Evolutionary conservation across 2,329 filamentous ascomycete genomes (phyloP).

Genomic region (Hirsutella thompsonii): DNA sequence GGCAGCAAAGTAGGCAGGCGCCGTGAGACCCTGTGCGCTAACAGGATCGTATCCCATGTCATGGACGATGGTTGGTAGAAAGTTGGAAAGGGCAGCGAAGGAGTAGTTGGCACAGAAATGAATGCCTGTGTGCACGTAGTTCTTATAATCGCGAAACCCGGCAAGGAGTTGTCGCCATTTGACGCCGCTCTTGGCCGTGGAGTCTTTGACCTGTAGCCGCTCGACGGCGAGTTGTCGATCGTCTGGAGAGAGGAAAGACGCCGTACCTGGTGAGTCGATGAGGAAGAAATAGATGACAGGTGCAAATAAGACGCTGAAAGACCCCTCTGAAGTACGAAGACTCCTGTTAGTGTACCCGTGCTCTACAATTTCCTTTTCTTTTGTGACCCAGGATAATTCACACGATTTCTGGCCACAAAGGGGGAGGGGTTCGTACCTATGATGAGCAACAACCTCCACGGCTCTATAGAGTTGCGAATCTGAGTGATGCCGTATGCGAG

Average conservation of each 20-base stretch:
- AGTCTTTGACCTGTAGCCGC: conserved; percentile 6
- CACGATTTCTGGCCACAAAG: neutral
- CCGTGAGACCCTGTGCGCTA: conserved; percentile 25
- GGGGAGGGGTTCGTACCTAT: conserved; percentile 4
- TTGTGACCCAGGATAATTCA: too few species aligned
- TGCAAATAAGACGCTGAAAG: conserved; percentile 15
- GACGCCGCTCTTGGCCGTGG: conserved; percentile 6
- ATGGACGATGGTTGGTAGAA: conserved; percentile 26
- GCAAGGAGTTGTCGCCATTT: conserved; percentile 18
- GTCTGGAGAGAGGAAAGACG: conserved; percentile 14
- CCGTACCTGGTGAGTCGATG: conserved; percentile 15
- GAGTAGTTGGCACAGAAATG: conserved; percentile 25
- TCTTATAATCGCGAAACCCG: conserved; percentile 21
- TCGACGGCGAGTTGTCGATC: conserved; percentile 13
- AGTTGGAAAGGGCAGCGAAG: conserved; percentile 25
- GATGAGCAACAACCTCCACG: conserved; percentile 18
- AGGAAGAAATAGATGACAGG: conserved; percentile 16
- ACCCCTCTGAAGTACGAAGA: conserved; percentile 11
- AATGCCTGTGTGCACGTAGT: conserved; percentile 21
- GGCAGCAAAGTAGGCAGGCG: conserved; percentile 25
- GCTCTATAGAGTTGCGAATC: conserved; percentile 11
- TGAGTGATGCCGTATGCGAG: conserved; percentile 20
- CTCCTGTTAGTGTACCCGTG: too few species aligned
- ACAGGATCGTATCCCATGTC: conserved; percentile 25
- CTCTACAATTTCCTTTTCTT: too few species aligned